Evolutionary conservation across 495 filamentous ascomycete species (phyloP), one percentile per base, ranked within the genome.

Genomic region (Podospora anserina): DNA sequence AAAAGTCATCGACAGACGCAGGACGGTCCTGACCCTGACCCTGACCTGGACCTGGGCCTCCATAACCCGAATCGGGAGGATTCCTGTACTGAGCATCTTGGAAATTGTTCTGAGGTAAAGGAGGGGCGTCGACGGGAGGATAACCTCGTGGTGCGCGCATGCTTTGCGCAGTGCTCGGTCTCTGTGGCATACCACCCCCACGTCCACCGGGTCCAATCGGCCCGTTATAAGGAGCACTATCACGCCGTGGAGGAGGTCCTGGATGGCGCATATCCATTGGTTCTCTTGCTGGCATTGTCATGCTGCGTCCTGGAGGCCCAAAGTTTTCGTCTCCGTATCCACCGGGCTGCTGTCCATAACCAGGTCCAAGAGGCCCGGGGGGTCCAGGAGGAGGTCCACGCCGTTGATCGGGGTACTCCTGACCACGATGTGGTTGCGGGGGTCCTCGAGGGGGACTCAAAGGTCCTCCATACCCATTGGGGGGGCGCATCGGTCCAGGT

Each of bases 271-370:
- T 77, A 18, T 77, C 76, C 56, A 76, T 72, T 0, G 79, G 78
- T 39, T 81, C 76, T 67, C 81, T 82, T 15, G 73, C 56, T 11
- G 85, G 84, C 84, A 86, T 85, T 13, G 85, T 86, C 82, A 85
- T 82, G 71, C 82, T 85, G 66, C 85, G 74, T 32, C 76, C 71
- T 0, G 81, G 83, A 1, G 81, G 80, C 0, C 79, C 82, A 54
- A 77, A 82, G 4, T 68, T 71, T 3, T 76, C 75, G 23, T 79
- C 78, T 34, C 59, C 71, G 68, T 78, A 81, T 2, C 75, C 80
- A 44, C 70, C 74, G 27, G 54, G 64, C 11, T 66, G 69, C 6
- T 72, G 67, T 2, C 66, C 74, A 32, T 79, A 82, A 1, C 73
- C 76, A 63, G 73, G 76, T 13, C 75, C 74, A 7, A 72, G 76